These are phyloP conservation scores for Macaranga tanarius DNA, from an alignment of 441 rosid genomes.

Conservation along the genomic window DNA sequence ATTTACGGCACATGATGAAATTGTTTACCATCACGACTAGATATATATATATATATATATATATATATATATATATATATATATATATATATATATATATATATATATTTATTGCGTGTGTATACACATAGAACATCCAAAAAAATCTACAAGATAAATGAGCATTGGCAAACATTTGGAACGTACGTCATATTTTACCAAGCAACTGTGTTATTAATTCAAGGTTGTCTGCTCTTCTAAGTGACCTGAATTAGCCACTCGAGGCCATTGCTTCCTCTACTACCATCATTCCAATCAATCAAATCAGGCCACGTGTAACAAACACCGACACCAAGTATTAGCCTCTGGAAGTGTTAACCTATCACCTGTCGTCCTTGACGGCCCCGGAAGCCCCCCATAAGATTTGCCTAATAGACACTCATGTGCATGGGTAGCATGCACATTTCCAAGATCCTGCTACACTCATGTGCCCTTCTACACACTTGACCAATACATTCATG, in stretches of 20 bases:
- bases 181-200: background rate
- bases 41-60: too few species aligned
- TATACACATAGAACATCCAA: background rate
- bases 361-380: conserved; percentile 33
- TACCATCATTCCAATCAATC: conserved; percentile 27
- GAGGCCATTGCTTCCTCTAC: conserved; percentile 48
- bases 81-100: too few species aligned
- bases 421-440: conserved; percentile 28
- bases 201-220: background rate
- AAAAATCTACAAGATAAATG: background rate
- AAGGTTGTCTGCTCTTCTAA: conserved; percentile 30
- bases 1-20: too few species aligned
- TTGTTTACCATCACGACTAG: too few species aligned
- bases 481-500: background rate
- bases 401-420: conserved; percentile 29
- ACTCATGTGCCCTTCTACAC: background rate
- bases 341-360: conserved; percentile 38
- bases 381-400: conserved; percentile 29
- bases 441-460: conserved; percentile 21
- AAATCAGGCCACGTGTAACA: conserved; percentile 14
- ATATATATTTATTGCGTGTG: too few species aligned
- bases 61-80: background rate
- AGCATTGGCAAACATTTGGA: background rate
- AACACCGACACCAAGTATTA: conserved; percentile 45
- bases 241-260: conserved; percentile 32